Conservation (phyloP, 169 alveolate genomes). For the Eimeria tenella region DNA sequence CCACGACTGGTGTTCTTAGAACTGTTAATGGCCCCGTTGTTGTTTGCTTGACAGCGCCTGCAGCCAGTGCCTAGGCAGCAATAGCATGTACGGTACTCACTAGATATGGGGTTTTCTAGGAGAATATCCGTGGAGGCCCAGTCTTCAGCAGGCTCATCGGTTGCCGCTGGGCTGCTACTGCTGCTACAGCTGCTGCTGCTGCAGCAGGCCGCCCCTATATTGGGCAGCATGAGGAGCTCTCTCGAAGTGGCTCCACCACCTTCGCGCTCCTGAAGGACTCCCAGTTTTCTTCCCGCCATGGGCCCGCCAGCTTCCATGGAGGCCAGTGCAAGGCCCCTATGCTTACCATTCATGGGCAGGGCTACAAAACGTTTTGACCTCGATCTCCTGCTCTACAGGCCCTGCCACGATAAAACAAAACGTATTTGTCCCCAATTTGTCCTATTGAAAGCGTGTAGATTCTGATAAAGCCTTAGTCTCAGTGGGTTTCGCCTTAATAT, state of each 20-base stretch:
- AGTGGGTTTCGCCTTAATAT: no score
- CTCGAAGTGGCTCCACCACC: conserved; percentile 17
- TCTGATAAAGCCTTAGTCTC: no score
- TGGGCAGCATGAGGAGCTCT: conserved; percentile 48
- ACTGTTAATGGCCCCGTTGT: background rate
- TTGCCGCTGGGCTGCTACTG: conserved; percentile 56
- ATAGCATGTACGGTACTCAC: conserved; percentile 11
- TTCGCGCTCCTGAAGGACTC: background rate
- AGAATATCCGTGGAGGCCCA: conserved; percentile 32
- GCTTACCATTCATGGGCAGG: conserved; percentile 3
- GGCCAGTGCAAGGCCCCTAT: conserved; percentile 25
- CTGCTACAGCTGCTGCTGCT: conserved; percentile 65
- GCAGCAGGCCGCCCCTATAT: conserved; percentile 34
- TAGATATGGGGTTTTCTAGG: conserved; percentile 32
- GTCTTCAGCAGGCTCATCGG: conserved; percentile 47
- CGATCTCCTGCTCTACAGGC: no score
- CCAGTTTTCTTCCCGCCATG: conserved; percentile 26
- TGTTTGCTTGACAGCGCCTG: conserved; percentile 28
- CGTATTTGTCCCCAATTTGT: no score
- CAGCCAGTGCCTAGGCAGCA: conserved; percentile 37
- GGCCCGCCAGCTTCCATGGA: conserved; percentile 28
- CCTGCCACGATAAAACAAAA: no score
- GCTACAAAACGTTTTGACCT: no score
- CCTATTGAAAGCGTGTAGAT: no score
- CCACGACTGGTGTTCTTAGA: conserved; percentile 27